Base-by-base conservation (phyloP, 805 yeast genomes). In the Yarrowia osloensis region DNA sequence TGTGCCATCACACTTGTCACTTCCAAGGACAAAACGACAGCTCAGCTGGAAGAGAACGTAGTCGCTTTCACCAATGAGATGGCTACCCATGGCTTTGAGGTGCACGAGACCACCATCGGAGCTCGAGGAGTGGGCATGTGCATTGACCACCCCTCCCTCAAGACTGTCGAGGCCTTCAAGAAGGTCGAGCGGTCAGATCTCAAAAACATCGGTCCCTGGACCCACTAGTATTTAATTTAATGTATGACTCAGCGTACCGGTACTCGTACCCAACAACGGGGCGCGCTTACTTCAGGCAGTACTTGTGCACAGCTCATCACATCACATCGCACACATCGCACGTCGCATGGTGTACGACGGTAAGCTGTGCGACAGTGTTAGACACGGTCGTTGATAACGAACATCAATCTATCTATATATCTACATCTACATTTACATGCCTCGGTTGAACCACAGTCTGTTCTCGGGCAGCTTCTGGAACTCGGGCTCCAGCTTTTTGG, bases 371-470 rank as follows among this genome's bases (percentile, higher is more conserved):
- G n/a, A n/a, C n/a, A n/a, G n/a, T n/a, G n/a, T n/a, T n/a, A n/a
- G n/a, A n/a, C n/a, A n/a, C n/a, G n/a, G n/a, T n/a, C n/a, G n/a
- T n/a, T n/a, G n/a, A n/a, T n/a, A n/a, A n/a, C n/a, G n/a, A n/a
- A n/a, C n/a, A n/a, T 15, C 31, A 24, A 24, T 49, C 55, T 49
- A 49, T 49, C 35, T 47, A 47, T 17, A n/a, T 37, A 57, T 47
- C 59, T 26, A 57, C 33, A 46, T 29, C 21, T 28, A 37, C 42
- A 46, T 62, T 77, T 84, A 94, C 73, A 95, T 91, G 71, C 99
- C 99, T 78, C 99, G 86, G 79, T 95, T 95, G 79, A 95, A 95
- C 80, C 88, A 88, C 24, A 94, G 92, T 12, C 80, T 77, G 72
- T 88, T 88, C 74, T 84, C 87, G 74, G 88, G 81, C 26, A 67